These are phyloP conservation scores for Parastagonospora nodorum DNA, from an alignment of 2,329 filamentous ascomycete genomes.

Conservation along the genomic window DNA sequence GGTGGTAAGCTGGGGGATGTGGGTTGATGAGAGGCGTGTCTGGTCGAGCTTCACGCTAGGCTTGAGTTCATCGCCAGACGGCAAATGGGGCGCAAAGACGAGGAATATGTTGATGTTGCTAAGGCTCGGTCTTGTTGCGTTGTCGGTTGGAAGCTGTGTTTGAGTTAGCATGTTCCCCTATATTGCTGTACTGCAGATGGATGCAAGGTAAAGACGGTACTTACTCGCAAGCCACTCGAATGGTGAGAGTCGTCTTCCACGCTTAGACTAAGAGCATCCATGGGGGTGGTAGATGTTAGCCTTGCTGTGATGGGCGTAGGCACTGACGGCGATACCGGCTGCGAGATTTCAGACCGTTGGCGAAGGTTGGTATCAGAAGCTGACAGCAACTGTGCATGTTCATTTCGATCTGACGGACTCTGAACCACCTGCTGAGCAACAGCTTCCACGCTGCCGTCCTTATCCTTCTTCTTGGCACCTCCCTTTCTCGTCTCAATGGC, in stretches of 20 bases:
- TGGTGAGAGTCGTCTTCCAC: neutral
- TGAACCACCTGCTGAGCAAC: constrained; percentile 6
- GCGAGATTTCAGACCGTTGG: constrained; percentile 3
- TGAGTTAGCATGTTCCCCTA: neutral
- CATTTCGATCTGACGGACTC: neutral
- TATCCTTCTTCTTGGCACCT: constrained; percentile 44
- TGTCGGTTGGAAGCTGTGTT: constrained; percentile 9
- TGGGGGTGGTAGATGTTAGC: neutral
- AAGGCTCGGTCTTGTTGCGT: constrained; percentile 16
- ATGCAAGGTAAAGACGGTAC: neutral
- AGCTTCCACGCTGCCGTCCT: constrained; percentile 29
- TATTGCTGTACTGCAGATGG: neutral
- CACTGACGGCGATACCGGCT: constrained; percentile 1
- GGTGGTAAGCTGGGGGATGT: constrained; percentile 16
- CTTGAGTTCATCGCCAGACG: constrained; percentile 49
- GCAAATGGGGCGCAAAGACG: constrained; percentile 37
- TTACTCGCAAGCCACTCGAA: constrained; percentile 1
- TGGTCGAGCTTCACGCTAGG: constrained; percentile 56
- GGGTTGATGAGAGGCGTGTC: constrained; percentile 21
- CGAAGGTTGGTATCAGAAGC: constrained; percentile 11
- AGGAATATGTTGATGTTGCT: constrained; percentile 67
- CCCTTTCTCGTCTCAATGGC: constrained; percentile 61
- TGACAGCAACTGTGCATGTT: constrained; percentile 18
- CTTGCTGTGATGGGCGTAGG: neutral
- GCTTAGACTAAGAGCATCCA: neutral